These are phyloP conservation scores for Tirmania nivea DNA, from an alignment of 495 filamentous ascomycete species.

Conservation along the genomic window DNA sequence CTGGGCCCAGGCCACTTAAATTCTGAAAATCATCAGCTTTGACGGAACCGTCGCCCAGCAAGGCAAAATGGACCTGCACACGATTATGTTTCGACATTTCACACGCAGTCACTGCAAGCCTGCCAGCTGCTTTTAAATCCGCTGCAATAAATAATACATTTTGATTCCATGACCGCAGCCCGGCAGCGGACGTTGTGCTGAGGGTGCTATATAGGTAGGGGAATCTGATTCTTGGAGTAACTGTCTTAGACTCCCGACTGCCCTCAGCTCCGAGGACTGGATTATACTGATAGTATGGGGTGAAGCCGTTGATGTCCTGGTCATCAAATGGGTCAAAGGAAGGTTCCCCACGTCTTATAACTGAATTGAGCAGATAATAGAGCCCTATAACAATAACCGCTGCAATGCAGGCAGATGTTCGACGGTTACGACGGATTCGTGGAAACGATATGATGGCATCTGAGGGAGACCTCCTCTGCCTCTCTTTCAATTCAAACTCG, in stretches of 20 bases:
- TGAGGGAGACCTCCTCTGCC: neutral
- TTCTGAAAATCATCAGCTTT: conserved; percentile 29
- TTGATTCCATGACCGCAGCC: conserved; percentile 15
- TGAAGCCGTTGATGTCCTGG: neutral
- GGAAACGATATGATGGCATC: neutral
- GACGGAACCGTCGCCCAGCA: conserved; percentile 32
- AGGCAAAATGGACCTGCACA: conserved; percentile 31
- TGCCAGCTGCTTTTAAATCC: conserved; percentile 29
- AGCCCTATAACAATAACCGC: neutral
- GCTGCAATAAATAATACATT: conserved; percentile 33
- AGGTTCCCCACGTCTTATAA: neutral
- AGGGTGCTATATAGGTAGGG: conserved; percentile 9
- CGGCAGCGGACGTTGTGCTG: conserved; percentile 2
- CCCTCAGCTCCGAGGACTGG: neutral
- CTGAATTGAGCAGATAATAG: neutral
- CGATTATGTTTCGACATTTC: conserved; percentile 27
- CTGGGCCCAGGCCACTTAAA: conserved; percentile 28
- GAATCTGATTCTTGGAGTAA: conserved; percentile 10
- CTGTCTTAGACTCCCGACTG: neutral
- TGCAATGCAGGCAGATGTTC: neutral
- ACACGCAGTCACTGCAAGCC: conserved; percentile 33
- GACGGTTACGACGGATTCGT: neutral
- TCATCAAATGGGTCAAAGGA: neutral
- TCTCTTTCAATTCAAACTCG: neutral
- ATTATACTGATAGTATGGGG: neutral